A percentile compares a stretch with the other conserved stretches of the same genome.
phyloP scores from a whole-genome alignment of 495 filamentous ascomycete species.

The Aspergillus haitiensis region DNA sequence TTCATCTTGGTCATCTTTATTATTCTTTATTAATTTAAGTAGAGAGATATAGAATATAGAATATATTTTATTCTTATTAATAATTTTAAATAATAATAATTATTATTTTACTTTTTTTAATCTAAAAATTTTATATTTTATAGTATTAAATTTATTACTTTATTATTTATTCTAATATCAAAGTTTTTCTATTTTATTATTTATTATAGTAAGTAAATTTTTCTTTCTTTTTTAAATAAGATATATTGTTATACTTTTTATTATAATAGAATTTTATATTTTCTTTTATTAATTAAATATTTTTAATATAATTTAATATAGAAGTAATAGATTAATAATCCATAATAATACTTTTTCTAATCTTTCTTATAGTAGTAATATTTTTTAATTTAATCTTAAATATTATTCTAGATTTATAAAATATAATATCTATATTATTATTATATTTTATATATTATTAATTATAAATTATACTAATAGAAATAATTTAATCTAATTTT shows the following conservation, averaged over 20 bases:
- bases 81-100: conserved; percentile 9
- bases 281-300: conserved; percentile 7
- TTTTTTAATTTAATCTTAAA: conserved; percentile 3
- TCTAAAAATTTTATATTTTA: conserved; percentile 14
- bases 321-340: not conserved
- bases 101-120: conserved; percentile 7
- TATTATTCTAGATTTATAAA: conserved; percentile 9
- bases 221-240: conserved; percentile 8
- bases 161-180: conserved; percentile 4
- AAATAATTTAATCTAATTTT: conserved; percentile 8
- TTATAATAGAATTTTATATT: conserved; percentile 2
- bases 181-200: conserved; percentile 7
- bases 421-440: not conserved
- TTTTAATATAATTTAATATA: conserved; percentile 1
- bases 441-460: conserved; percentile 12
- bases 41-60: conserved; percentile 4
- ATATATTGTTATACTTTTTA: not conserved
- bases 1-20: not conserved
- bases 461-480: conserved; percentile 8
- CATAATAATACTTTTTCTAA: conserved; percentile 8
- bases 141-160: conserved; percentile 9
- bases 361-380: not conserved
- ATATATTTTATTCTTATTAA: conserved; percentile 6
- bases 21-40: conserved; percentile 5
- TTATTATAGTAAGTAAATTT: conserved; percentile 13